Conservation (phyloP, 2,329 filamentous ascomycete genomes). For the Exophiala spinifera region DNA sequence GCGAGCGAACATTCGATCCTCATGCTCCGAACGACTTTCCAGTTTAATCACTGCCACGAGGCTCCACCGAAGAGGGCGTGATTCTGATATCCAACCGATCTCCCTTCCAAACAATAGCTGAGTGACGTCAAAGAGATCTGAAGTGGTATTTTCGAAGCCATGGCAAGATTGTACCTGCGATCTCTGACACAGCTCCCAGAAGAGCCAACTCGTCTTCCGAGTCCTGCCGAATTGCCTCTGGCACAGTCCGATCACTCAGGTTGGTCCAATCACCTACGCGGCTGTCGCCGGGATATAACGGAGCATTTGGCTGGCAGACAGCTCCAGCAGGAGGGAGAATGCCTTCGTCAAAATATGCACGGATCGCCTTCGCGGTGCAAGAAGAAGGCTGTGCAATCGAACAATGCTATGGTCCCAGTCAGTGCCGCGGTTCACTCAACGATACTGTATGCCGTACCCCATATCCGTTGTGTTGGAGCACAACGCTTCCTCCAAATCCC, state of each 20-base stretch:
- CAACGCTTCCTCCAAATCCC: conserved; percentile 29
- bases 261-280: background rate
- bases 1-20: conserved; percentile 15
- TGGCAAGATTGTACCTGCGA: background rate
- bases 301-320: background rate
- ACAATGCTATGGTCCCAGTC: background rate
- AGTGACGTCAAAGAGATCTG: too few species aligned
- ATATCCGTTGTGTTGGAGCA: conserved; percentile 27
- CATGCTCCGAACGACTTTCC: background rate
- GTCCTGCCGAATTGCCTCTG: background rate
- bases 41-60: background rate
- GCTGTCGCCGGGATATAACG: background rate
- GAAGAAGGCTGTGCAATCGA: background rate
- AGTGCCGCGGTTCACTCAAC: background rate
- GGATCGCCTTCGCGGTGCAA: background rate
- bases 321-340: background rate
- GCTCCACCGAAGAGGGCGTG: background rate
- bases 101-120: too few species aligned
- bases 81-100: background rate
- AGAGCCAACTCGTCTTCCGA: background rate
- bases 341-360: background rate
- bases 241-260: background rate
- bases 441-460: conserved; percentile 1
- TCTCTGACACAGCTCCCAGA: background rate
- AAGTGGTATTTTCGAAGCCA: background rate